Conservation (phyloP, 257 asterid species). For the Lantana camara region DNA sequence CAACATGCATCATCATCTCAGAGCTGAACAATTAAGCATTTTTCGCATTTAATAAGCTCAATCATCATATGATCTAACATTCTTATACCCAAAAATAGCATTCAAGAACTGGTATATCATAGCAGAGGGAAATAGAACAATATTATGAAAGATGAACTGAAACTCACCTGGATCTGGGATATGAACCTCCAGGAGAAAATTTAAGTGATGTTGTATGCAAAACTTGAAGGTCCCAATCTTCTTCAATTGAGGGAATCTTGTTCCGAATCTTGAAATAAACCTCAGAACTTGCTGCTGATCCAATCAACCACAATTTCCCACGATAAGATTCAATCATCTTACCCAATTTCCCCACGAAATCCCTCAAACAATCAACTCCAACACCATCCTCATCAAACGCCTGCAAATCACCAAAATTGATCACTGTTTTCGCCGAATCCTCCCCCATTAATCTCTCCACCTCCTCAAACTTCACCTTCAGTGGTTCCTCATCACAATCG, state of each 20-base stretch:
- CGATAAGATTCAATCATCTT: conserved; percentile 43
- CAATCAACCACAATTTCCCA: conserved; percentile 71
- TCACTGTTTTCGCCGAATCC: conserved; percentile 42
- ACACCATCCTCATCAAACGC: conserved; percentile 38
- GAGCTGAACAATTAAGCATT: neutral
- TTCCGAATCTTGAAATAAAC: conserved; percentile 62
- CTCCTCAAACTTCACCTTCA: conserved; percentile 59
- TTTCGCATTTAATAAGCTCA: neutral
- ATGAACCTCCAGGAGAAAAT: conserved; percentile 56
- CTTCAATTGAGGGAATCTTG: conserved; percentile 68
- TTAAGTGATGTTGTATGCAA: conserved; percentile 63
- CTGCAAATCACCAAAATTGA: conserved; percentile 69
- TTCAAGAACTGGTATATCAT: neutral
- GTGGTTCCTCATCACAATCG: conserved; percentile 48
- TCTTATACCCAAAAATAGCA: neutral
- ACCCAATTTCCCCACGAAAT: conserved; percentile 45
- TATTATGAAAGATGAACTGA: neutral
- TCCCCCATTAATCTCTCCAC: conserved; percentile 39
- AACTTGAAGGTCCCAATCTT: conserved; percentile 75
- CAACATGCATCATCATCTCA: neutral
- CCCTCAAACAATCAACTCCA: conserved; percentile 44
- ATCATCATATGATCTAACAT: neutral
- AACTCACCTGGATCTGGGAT: conserved; percentile 80
- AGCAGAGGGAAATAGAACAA: neutral
- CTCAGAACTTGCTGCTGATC: conserved; percentile 60